These are phyloP conservation scores for Ogataea henricii DNA, from an alignment of 805 yeast genomes.

Conservation along the genomic window DNA sequence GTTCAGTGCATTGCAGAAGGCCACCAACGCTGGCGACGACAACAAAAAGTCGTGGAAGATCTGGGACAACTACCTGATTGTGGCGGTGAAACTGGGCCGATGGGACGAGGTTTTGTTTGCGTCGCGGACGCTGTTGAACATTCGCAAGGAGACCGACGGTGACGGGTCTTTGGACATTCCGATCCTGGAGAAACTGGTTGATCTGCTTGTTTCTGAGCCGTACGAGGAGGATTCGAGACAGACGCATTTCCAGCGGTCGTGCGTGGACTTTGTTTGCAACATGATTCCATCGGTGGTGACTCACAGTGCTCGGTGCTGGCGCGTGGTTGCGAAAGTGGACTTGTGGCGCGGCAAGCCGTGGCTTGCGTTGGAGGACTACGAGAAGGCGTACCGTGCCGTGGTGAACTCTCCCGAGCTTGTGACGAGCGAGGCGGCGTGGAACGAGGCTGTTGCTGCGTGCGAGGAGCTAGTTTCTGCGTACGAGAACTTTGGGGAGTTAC, in stretches of 20 bases:
- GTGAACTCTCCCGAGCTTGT: conserved; percentile 65
- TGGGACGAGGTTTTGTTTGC: conserved; percentile 90
- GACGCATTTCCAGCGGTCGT: conserved; percentile 64
- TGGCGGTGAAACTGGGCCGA: conserved; percentile 78
- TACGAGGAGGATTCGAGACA: conserved; percentile 37
- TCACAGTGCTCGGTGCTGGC: conserved; percentile 73
- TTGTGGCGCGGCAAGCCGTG: conserved; percentile 87
- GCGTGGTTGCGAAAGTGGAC: conserved; percentile 80
- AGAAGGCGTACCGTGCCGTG: conserved; percentile 79
- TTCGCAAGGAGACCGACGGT: conserved; percentile 56
- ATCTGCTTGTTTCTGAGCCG: conserved; percentile 59
- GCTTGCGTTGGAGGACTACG: conserved; percentile 82
- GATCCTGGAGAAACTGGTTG: conserved; percentile 71
- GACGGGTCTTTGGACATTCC: conserved; percentile 74
- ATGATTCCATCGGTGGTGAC: conserved; percentile 69
- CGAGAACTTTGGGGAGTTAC: conserved; percentile 80
- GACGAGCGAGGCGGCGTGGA: conserved; percentile 65
- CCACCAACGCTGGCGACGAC: conserved; percentile 67
- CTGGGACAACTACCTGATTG: conserved; percentile 83
- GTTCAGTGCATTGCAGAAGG: conserved; percentile 78
- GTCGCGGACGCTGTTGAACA: conserved; percentile 58
- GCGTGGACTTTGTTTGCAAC: conserved; percentile 71
- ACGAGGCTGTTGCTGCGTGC: conserved; percentile 77
- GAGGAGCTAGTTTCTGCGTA: conserved; percentile 81
- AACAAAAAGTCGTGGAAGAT: conserved; percentile 80